These are phyloP conservation scores for Citrus medica DNA, from an alignment of 345 rosid species.

Conservation along the genomic window DNA sequence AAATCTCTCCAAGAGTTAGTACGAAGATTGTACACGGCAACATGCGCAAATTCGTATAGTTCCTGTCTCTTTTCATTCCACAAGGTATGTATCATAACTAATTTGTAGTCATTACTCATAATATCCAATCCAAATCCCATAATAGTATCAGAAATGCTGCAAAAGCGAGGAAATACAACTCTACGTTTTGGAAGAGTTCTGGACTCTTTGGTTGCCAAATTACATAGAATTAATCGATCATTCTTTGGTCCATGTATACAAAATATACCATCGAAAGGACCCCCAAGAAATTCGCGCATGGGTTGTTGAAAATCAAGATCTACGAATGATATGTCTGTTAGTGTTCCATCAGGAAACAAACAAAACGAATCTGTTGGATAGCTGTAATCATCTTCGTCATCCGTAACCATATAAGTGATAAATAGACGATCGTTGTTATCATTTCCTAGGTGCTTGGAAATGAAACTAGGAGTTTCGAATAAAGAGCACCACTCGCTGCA, in stretches of 20 bases:
- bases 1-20: not conserved
- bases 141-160: no score
- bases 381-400: not conserved
- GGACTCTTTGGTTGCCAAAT: not conserved
- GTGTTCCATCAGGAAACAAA: not conserved
- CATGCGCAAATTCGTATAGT: no score
- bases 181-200: not conserved
- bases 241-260: no score
- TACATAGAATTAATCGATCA: not conserved
- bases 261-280: no score
- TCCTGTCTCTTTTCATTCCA: no score
- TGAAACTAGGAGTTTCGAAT: not conserved
- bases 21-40: no score
- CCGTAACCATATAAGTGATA: no score
- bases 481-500: not conserved
- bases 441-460: not conserved
- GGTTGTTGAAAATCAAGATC: not conserved
- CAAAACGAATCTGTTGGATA: not conserved
- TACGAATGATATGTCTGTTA: not conserved
- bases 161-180: no score
- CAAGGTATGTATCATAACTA: no score
- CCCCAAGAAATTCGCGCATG: not conserved
- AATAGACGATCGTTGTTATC: not conserved
- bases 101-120: no score
- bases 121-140: no score